Percentiles rank a stretch among this genome's conserved stretches.
Evolutionary conservation across 2,329 filamentous ascomycete genomes (phyloP).

Genomic region (Tolypocladium tropicale): DNA sequence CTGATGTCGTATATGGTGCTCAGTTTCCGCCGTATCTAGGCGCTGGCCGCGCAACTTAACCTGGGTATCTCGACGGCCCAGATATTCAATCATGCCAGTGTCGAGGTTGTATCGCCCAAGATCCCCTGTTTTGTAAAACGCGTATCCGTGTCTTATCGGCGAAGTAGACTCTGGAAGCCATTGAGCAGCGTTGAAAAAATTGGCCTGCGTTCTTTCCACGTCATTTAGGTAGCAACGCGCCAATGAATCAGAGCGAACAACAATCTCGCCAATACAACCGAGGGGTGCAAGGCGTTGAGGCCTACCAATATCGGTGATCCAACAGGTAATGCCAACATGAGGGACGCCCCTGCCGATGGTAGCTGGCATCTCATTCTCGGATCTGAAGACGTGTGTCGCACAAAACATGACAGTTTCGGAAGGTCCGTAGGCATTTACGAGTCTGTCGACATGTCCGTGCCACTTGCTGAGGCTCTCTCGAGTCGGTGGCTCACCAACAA

Average conservation of each 20-base stretch:
- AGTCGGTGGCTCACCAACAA: constrained; percentile 21
- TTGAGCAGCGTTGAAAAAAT: constrained; percentile 38
- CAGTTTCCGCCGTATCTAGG: constrained; percentile 1
- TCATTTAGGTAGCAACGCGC: constrained; percentile 45
- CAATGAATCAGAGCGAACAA: constrained; percentile 25
- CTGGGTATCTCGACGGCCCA: constrained; percentile 6
- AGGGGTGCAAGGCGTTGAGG: constrained; percentile 8
- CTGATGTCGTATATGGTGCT: neutral
- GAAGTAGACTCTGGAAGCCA: constrained; percentile 5
- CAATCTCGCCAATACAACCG: constrained; percentile 10
- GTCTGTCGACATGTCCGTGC: neutral
- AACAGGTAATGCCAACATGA: neutral
- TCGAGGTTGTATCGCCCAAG: constrained; percentile 19
- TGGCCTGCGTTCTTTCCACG: constrained; percentile 33
- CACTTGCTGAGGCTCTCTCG: constrained; percentile 17
- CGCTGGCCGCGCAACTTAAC: constrained; percentile 18
- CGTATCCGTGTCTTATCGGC: constrained; percentile 4
- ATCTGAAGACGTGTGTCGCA: neutral
- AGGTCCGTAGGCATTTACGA: constrained; percentile 9
- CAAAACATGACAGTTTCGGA: constrained; percentile 6
- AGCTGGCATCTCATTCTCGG: neutral
- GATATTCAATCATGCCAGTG: constrained; percentile 7
- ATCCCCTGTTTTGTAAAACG: constrained; percentile 16
- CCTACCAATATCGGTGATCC: neutral
- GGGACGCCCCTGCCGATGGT: constrained; percentile 5